Conservation (phyloP, 768 basidiomycete genomes). For the Tylopilus sp. region DNA sequence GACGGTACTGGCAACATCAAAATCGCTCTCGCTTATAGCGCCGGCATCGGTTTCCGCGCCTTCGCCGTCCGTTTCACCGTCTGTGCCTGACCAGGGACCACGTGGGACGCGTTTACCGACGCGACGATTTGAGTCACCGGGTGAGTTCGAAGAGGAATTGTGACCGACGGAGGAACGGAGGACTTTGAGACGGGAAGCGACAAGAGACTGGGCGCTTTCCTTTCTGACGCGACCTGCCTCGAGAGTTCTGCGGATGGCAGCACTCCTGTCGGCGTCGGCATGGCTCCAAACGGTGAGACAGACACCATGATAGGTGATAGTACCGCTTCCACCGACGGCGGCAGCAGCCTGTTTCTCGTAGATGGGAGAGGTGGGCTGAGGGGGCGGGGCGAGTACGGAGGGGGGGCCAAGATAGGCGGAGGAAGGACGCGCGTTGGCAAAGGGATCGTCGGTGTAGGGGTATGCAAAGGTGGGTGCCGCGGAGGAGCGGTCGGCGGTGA, state of each 20-base stretch:
- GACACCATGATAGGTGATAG: slow-evolving; percentile 81
- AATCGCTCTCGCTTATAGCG: slow-evolving; percentile 83
- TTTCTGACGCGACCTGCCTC: slow-evolving; percentile 76
- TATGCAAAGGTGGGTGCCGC: slow-evolving; percentile 64
- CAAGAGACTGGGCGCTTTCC: slow-evolving; percentile 73
- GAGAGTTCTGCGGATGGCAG: slow-evolving; percentile 78
- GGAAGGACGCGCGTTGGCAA: slow-evolving; percentile 63
- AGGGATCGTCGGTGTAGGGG: slow-evolving; percentile 74
- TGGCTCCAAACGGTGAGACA: slow-evolving; percentile 96
- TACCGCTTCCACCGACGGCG: slow-evolving; percentile 37
- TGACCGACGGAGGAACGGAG: slow-evolving; percentile 52
- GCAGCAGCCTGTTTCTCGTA: slow-evolving; percentile 29
- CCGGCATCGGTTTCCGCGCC: slow-evolving; percentile 67
- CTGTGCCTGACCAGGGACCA: slow-evolving; percentile 67
- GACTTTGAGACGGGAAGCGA: slow-evolving; percentile 63
- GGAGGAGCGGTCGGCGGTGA: slow-evolving; percentile 64
- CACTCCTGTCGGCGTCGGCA: slow-evolving; percentile 83
- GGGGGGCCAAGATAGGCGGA: slow-evolving; percentile 79
- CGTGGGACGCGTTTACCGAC: slow-evolving; percentile 59
- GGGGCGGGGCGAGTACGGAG: slow-evolving; percentile 48
- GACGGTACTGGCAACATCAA: slow-evolving; percentile 74
- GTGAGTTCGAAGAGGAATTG: slow-evolving; percentile 39
- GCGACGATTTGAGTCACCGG: slow-evolving; percentile 53
- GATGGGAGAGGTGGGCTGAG: slow-evolving; percentile 24
- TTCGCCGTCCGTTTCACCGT: slow-evolving; percentile 72